phyloP scores from a whole-genome alignment of 257 asterid species.

The Capsicum chinense region DNA sequence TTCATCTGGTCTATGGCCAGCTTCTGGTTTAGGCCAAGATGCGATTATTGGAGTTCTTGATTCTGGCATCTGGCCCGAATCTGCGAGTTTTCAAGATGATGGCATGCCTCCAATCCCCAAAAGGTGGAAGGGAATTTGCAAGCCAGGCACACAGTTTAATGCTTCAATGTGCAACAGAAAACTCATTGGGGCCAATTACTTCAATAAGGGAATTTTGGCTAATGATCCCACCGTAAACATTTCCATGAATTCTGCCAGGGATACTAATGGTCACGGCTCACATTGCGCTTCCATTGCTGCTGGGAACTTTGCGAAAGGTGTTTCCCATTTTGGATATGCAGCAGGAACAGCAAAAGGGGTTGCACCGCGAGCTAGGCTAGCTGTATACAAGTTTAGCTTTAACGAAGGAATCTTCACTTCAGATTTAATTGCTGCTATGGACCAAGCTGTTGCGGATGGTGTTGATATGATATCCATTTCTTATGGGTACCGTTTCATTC shows the following conservation, averaged over 20 bases:
- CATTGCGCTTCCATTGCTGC: constrained; percentile 33
- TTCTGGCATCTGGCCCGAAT: constrained; percentile 40
- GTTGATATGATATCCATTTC: constrained; percentile 28
- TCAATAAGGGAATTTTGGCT: constrained; percentile 40
- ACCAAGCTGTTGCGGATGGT: constrained; percentile 39
- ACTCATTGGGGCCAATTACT: constrained; percentile 42
- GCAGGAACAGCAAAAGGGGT: constrained; percentile 35
- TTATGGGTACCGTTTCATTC: constrained; percentile 26
- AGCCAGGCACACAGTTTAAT: constrained; percentile 35
- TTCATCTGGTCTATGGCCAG: constrained; percentile 38
- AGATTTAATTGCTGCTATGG: constrained; percentile 38
- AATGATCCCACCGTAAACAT: constrained; percentile 30
- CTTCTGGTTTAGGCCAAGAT: constrained; percentile 34
- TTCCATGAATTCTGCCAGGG: constrained; percentile 43
- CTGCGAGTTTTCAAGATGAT: constrained; percentile 31
- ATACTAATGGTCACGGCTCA: constrained; percentile 32
- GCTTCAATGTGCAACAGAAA: constrained; percentile 42
- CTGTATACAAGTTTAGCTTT: constrained; percentile 36
- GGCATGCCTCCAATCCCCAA: constrained; percentile 34
- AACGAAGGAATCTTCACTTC: constrained; percentile 34
- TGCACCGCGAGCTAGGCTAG: constrained; percentile 34
- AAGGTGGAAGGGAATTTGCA: constrained; percentile 43
- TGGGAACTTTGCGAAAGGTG: constrained; percentile 29
- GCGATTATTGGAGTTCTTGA: constrained; percentile 35
- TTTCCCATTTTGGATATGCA: constrained; percentile 37